These are phyloP conservation scores for Pyrenochaeta sp. DNA, from an alignment of 2,329 filamentous ascomycete species.

Conservation along the genomic window DNA sequence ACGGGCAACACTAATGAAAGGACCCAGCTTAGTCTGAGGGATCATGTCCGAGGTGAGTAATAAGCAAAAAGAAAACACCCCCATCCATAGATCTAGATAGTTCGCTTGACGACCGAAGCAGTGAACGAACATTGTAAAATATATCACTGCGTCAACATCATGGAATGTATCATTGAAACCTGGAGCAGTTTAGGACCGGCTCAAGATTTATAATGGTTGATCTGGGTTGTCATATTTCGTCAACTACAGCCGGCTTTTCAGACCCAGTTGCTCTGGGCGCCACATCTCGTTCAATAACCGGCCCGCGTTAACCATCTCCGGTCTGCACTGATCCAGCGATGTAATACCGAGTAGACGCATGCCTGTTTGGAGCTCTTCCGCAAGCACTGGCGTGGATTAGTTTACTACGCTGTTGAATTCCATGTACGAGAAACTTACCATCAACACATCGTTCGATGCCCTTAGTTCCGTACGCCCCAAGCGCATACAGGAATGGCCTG, in stretches of 20 bases:
- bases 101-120: too few species aligned
- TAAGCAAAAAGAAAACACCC: too few species aligned
- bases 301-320: slow-evolving; percentile 65
- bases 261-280: slow-evolving; percentile 31
- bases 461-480: slow-evolving; percentile 48
- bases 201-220: background rate
- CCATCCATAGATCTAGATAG: too few species aligned
- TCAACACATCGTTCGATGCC: slow-evolving; percentile 49
- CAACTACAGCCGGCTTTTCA: slow-evolving; percentile 37
- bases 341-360: slow-evolving; percentile 73
- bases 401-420: background rate
- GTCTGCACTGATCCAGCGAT: slow-evolving; percentile 66
- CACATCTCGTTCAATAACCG: slow-evolving; percentile 47
- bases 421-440: slow-evolving; percentile 32
- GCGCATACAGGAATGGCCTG: slow-evolving; percentile 49
- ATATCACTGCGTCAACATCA: too few species aligned
- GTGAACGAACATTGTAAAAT: too few species aligned
- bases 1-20: background rate
- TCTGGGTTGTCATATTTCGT: background rate
- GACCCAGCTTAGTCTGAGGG: too few species aligned
- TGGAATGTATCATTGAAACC: background rate
- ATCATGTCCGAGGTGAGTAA: too few species aligned
- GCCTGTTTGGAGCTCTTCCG: slow-evolving; percentile 70
- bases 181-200: background rate
- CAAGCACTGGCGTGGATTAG: slow-evolving; percentile 45